Evolutionary conservation across 2,329 filamentous ascomycete genomes (phyloP), one percentile per base, ranked within the genome.

Genomic region (Pseudogymnoascus pannorum): DNA sequence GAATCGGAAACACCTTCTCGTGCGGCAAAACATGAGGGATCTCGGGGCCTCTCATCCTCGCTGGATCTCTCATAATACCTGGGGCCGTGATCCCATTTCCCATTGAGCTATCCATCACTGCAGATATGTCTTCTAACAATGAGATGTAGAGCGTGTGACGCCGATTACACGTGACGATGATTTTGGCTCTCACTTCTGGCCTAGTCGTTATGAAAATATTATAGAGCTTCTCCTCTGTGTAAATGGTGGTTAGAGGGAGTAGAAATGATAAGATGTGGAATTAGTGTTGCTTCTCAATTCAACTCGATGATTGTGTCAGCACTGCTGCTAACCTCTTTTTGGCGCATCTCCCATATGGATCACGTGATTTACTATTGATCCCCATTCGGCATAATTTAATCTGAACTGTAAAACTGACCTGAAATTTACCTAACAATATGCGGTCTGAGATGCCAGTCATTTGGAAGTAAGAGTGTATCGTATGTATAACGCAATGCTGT

Each of bases 1-100:
- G 87, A 61, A 89, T 87, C 0, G 86, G 82, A 68, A 89, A 89
- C 3, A 88, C 73, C 62, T 69, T 72, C 64, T 75, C 73, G 66
- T 75, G 72, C 3, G 73, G 73, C 8, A 75, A 62, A 29, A 72
- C 68, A 22, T 66, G 63, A n/a, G 73, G 72, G 12, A 74, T 74
- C 58, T 71, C 69, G 1, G 26, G 44, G 4, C 44, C 44, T 24
- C 44, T 51, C 12, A n/a, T 24, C 6, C 68, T 71, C 14, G 22
- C 29, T 2, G 65, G 31, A 60, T 67, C 60, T 20, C 63, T 62
- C 44, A 67, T 16, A 7, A 68, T 66, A 3, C 68, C 68, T 9
- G 68, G 68, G 14, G 44, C n/a, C 3, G 7, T 4, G n/a, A 29
- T 14, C n/a, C 44, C 44, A 7, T 51, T 51, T 29, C 44, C 44